These are phyloP conservation scores for Trichoderma sp. DNA, from an alignment of 2,329 filamentous ascomycete species.

Conservation along the genomic window DNA sequence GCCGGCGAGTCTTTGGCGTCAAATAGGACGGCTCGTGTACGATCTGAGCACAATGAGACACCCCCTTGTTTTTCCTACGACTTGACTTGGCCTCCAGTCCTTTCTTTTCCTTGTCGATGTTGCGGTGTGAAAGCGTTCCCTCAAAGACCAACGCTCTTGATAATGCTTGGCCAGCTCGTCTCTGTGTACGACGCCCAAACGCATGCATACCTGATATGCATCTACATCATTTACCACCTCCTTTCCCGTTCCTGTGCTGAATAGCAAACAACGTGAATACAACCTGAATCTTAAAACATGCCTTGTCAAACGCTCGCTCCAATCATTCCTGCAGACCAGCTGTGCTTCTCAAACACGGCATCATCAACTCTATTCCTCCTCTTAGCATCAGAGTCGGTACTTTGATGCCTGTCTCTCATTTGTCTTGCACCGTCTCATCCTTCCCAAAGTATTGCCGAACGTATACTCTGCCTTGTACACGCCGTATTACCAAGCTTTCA, in stretches of 20 bases:
- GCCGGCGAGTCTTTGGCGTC: constrained; percentile 38
- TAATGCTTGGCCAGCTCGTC: background rate
- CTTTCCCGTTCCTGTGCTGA: background rate
- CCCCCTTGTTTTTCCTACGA: background rate
- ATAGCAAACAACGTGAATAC: background rate
- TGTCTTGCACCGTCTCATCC: background rate
- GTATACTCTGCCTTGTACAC: background rate
- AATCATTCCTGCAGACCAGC: background rate
- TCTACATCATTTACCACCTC: background rate
- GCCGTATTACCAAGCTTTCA: constrained; percentile 2
- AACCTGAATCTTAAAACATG: background rate
- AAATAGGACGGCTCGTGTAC: background rate
- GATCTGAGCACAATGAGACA: background rate
- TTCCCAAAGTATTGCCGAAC: background rate
- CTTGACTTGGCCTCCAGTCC: background rate
- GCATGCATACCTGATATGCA: constrained; percentile 11
- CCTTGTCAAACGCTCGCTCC: background rate
- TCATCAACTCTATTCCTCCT: constrained; percentile 3
- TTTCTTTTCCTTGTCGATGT: background rate
- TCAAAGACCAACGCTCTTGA: background rate
- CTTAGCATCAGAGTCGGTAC: background rate
- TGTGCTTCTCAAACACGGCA: constrained; percentile 5
- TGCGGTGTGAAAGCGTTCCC: constrained; percentile 1
- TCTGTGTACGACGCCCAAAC: background rate
- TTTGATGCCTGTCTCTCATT: background rate